Percentiles rank a stretch among this genome's conserved stretches.
phyloP scores from a whole-genome alignment of 805 yeast species.

The Jamesozyma gamospora region DNA sequence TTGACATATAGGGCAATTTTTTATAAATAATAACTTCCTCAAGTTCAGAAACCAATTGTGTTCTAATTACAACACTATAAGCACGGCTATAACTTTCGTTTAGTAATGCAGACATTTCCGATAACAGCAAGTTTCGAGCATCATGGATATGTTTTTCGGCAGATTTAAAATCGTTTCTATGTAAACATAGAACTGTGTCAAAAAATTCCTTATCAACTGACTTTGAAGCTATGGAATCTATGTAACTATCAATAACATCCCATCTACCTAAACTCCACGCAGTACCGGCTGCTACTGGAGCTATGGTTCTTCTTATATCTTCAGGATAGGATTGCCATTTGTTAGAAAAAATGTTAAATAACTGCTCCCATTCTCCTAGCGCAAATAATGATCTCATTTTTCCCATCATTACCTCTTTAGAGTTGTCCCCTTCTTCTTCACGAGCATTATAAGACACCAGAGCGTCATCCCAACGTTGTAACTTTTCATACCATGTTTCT shows the following conservation, averaged over 20 bases:
- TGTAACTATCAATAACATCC: conserved; percentile 91
- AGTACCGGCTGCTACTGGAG: conserved; percentile 97
- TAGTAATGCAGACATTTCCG: conserved; percentile 88
- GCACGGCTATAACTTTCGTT: conserved; percentile 96
- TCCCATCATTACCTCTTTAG: conserved; percentile 89
- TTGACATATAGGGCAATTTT: conserved; percentile 72
- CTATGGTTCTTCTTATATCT: conserved; percentile 72
- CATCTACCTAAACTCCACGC: conserved; percentile 97
- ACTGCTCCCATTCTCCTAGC: conserved; percentile 95
- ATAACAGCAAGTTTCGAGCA: conserved; percentile 83
- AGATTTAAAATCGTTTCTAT: conserved; percentile 73
- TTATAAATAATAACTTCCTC: conserved; percentile 92
- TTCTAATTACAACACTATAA: conserved; percentile 90
- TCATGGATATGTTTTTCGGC: conserved; percentile 69
- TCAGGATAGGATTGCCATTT: conserved; percentile 72
- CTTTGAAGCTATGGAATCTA: conserved; percentile 78
- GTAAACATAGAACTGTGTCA: conserved; percentile 79
- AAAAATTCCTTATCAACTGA: conserved; percentile 94
- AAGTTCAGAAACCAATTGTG: conserved; percentile 92
- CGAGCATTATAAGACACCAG: conserved; percentile 78
- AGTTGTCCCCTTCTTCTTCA: conserved; percentile 43
- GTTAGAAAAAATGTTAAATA: conserved; percentile 73
- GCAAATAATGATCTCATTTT: conserved; percentile 97
- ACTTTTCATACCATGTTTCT: conserved; percentile 95
- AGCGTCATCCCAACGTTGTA: conserved; percentile 98